Conservation (phyloP, 2,329 filamentous ascomycete genomes). For the Aspergillus cejpii region DNA sequence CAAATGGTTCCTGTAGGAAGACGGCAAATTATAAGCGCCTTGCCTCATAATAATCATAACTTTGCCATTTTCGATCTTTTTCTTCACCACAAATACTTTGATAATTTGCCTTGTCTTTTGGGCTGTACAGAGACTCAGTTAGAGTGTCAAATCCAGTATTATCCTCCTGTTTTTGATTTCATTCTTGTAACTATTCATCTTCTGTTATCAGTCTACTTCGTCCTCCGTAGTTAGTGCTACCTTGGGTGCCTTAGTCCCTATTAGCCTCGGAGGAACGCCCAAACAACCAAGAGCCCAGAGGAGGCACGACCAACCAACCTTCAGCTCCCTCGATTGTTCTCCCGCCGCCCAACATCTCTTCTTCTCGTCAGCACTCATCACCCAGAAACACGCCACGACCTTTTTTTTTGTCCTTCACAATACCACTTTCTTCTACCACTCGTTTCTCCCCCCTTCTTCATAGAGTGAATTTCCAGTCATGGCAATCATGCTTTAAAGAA, state of each 20-base stretch:
- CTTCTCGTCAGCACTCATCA: slow-evolving; percentile 30
- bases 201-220: background rate
- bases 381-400: slow-evolving; percentile 14
- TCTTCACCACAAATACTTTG: background rate
- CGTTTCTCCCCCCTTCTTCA: slow-evolving; percentile 16
- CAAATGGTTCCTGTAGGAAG: background rate
- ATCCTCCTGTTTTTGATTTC: background rate
- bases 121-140: no score
- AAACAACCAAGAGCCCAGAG: background rate
- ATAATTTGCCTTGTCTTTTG: background rate
- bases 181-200: background rate
- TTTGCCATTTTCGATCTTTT: slow-evolving; percentile 1
- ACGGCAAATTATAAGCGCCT: slow-evolving; percentile 12
- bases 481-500: background rate
- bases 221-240: background rate
- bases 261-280: background rate
- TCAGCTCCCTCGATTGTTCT: slow-evolving; percentile 16
- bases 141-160: no score
- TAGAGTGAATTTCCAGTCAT: background rate
- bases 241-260: background rate
- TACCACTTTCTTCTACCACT: slow-evolving; percentile 2
- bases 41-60: slow-evolving; percentile 2
- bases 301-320: slow-evolving; percentile 17
- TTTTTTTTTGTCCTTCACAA: slow-evolving; percentile 2
- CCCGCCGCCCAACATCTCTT: slow-evolving; percentile 14